Conservation (phyloP, 441 rosid species). For the Brassica balearica region DNA sequence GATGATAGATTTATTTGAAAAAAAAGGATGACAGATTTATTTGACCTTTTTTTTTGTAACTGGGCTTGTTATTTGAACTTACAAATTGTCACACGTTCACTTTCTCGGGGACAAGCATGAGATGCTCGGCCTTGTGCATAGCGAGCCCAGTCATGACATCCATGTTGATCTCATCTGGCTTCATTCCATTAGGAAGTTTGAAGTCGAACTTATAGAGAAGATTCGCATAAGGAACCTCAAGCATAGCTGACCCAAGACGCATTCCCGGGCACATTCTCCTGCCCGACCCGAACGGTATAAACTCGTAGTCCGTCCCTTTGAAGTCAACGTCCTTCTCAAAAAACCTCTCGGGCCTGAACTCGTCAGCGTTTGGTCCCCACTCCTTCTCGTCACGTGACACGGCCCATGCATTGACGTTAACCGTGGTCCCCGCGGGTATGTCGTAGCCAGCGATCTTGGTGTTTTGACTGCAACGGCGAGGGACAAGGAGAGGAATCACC, state of each 20-base stretch:
- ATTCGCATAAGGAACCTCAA: background rate
- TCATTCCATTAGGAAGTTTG: background rate
- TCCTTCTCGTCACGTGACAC: slow-evolving; percentile 2
- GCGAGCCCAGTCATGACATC: slow-evolving; percentile 5
- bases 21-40: too few relatives aligned
- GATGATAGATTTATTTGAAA: background rate
- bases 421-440: background rate
- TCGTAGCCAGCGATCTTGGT: slow-evolving; percentile 2
- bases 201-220: background rate
- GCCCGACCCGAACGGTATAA: background rate
- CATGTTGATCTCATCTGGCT: background rate
- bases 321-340: background rate
- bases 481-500: background rate
- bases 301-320: slow-evolving; percentile 1
- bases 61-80: background rate
- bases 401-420: slow-evolving; percentile 6
- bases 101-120: background rate
- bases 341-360: background rate
- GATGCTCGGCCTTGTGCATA: slow-evolving; percentile 1
- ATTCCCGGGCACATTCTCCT: slow-evolving; percentile 1
- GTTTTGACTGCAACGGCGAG: background rate
- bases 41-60: too few relatives aligned
- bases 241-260: background rate
- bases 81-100: background rate
- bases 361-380: background rate